Conservation (phyloP, 2,329 filamentous ascomycete genomes). For the Fusarium sp. region DNA sequence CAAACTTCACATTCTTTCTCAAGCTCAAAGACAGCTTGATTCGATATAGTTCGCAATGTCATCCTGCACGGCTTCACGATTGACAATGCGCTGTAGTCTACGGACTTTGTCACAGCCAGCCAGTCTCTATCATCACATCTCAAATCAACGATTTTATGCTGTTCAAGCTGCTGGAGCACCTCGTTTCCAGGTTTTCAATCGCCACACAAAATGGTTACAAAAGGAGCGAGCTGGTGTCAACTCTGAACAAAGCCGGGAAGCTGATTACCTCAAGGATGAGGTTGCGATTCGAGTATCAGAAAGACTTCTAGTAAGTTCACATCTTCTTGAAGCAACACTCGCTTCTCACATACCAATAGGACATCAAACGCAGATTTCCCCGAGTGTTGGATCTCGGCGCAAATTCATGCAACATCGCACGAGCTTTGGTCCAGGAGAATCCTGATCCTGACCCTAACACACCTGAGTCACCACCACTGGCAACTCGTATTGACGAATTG, state of each 20-base stretch:
- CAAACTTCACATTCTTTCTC: not conserved
- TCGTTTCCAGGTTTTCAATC: conserved; percentile 90
- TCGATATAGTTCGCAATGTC: conserved; percentile 44
- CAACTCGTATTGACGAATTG: conserved; percentile 76
- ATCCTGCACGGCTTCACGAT: conserved; percentile 40
- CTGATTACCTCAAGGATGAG: conserved; percentile 94
- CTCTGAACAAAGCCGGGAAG: conserved; percentile 75
- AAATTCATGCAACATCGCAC: conserved; percentile 93
- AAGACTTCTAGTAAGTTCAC: conserved; percentile 72
- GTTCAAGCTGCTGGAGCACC: conserved; percentile 80
- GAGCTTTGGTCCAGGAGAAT: conserved; percentile 77
- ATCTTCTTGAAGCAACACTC: not conserved
- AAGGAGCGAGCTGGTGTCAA: conserved; percentile 84
- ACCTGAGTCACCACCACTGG: conserved; percentile 71
- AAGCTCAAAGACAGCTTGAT: conserved; percentile 15
- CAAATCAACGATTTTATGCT: conserved; percentile 70
- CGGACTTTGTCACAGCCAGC: conserved; percentile 32
- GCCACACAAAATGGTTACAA: conserved; percentile 86
- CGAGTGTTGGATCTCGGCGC: conserved; percentile 91
- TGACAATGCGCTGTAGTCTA: conserved; percentile 41
- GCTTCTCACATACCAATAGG: conserved; percentile 59
- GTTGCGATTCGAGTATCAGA: conserved; percentile 87
- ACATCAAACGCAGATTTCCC: conserved; percentile 90
- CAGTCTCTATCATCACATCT: conserved; percentile 19
- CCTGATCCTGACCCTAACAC: conserved; percentile 67